These are phyloP conservation scores for Ceratobasidium sp. DNA, from an alignment of 1,284 basidiomycete species.

Conservation along the genomic window DNA sequence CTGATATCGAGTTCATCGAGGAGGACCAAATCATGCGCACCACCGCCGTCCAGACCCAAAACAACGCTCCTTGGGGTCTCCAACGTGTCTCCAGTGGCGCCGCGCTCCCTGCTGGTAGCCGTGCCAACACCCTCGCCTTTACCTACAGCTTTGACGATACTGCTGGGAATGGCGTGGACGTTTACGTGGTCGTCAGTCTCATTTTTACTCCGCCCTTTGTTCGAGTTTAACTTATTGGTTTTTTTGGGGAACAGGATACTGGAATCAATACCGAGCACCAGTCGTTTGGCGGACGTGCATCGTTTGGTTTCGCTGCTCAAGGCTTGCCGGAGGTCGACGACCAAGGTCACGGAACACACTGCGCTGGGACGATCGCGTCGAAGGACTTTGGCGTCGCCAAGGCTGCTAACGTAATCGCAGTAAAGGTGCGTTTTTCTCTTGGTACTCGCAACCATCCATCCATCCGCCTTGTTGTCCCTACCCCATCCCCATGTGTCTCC, in stretches of 20 bases:
- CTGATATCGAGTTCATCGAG: constrained; percentile 41
- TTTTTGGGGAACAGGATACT: constrained; percentile 33
- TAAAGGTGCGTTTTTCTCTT: constrained; percentile 13
- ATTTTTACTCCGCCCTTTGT: background rate
- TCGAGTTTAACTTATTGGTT: background rate
- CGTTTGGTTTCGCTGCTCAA: constrained; percentile 38
- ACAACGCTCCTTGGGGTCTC: constrained; percentile 45
- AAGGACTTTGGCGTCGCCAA: constrained; percentile 42
- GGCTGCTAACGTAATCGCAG: constrained; percentile 38
- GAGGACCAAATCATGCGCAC: constrained; percentile 29
- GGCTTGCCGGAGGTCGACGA: constrained; percentile 40
- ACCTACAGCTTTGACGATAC: constrained; percentile 38
- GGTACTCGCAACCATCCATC: background rate
- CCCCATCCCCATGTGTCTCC: background rate
- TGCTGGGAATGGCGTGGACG: constrained; percentile 45
- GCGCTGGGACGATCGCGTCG: constrained; percentile 44
- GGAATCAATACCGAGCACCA: constrained; percentile 41
- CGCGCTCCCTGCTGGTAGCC: constrained; percentile 33
- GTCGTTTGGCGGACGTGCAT: constrained; percentile 42
- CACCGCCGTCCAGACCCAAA: constrained; percentile 30
- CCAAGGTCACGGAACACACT: constrained; percentile 45
- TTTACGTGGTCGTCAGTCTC: constrained; percentile 41
- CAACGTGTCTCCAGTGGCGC: constrained; percentile 34
- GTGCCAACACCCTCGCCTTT: constrained; percentile 40
- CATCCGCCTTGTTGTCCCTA: background rate